A percentile compares a stretch with the other conserved stretches of the same genome.
These are phyloP conservation scores for Nitzschia sp. DNA, from an alignment of 108 stramenopile species.

Conservation along the genomic window DNA sequence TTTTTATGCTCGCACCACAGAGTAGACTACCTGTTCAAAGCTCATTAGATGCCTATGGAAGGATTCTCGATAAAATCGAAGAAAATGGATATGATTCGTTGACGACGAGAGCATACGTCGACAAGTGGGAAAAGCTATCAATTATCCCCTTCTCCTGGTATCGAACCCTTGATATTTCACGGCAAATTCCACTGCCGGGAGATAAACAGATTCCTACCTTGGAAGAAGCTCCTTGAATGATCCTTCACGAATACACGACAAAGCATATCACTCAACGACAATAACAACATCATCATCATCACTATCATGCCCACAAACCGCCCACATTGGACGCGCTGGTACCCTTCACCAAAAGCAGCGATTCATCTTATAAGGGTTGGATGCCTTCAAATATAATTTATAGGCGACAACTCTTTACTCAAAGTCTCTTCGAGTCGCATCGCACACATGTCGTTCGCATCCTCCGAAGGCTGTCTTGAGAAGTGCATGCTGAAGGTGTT, in stretches of 20 bases:
- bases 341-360: too few relatives aligned
- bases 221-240: constrained; percentile 9
- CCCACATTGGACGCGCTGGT: too few relatives aligned
- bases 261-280: neutral
- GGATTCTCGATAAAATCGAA: constrained; percentile 94
- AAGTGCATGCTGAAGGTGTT: constrained; percentile 2
- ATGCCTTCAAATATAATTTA: too few relatives aligned
- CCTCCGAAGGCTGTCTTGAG: constrained; percentile 1
- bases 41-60: constrained; percentile 91
- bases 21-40: constrained; percentile 89
- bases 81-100: constrained; percentile 95
- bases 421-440: neutral
- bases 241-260: neutral
- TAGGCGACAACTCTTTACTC: neutral
- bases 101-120: constrained; percentile 92
- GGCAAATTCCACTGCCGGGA: constrained; percentile 71
- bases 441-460: constrained; percentile 2
- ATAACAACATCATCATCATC: too few relatives aligned
- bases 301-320: too few relatives aligned
- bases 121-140: constrained; percentile 94
- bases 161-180: constrained; percentile 80
- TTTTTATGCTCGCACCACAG: constrained; percentile 90
- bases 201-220: constrained; percentile 45
- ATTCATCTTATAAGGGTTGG: too few relatives aligned
- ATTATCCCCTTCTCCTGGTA: constrained; percentile 94